Base-by-base conservation (phyloP, 176 grass and related monocot species). In the Panicum miliaceum region DNA sequence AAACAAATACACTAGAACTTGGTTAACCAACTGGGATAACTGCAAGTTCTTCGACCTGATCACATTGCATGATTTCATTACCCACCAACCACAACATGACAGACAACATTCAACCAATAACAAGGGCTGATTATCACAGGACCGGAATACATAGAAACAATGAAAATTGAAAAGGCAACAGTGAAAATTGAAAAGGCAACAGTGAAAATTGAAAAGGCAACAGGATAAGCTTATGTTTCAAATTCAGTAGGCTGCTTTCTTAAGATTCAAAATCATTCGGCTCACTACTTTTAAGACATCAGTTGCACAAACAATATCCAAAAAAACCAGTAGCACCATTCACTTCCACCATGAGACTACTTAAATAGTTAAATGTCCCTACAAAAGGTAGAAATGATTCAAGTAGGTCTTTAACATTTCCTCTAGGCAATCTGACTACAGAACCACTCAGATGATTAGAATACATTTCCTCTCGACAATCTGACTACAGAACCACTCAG, bases 21-120 rank as follows among this genome's bases (percentile, higher is more conserved):
- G 74, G 8, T 59, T 62, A 73, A 19, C 5, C 50, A 47, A 59
- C 73, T 78, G 16, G 19, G 7, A 60, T 46, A 40, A 71, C 42
- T 52, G 15, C 22, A 60, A 34, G 29, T 54, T 54, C 29, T 67
- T 26, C 20, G 9, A 40, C 32, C 22, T 54, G 13, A 81, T 9
- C 16, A 63, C 14, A 64, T 34, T 42, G 15, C 58, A 78, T 32
- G 14, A 63, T 63, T 43, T 63, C 38, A 63, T 78, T 19, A 34
- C 34, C 9, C n/a, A 7, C 0, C 63, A 37, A 68, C 70, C 20
- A 18, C 25, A 53, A 53, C 14, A 84, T 38, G 40, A 42, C 22
- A 71, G 47, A 22, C 7, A 76, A 85, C 27, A 53, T 26, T 54
- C 41, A 76, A 77, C 52, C 35, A 78, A 56, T 26, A 25, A 47